phyloP scores from a whole-genome alignment of 176 grass and related monocot species.

The Oryza glumipatula region DNA sequence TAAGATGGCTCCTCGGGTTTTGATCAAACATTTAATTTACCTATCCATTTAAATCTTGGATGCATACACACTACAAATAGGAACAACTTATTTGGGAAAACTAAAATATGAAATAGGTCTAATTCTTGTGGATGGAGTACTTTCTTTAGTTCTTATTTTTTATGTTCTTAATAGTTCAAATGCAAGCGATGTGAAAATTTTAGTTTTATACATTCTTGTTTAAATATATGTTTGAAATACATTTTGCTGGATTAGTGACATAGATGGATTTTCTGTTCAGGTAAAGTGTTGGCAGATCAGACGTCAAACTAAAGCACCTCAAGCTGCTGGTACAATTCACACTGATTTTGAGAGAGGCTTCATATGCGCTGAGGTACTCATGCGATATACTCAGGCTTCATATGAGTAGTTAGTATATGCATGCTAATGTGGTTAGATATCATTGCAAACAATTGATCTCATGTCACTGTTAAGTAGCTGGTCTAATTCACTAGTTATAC shows the following conservation, averaged over 20 bases:
- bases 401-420: constrained; percentile 54
- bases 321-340: constrained; percentile 96
- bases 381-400: constrained; percentile 58
- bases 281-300: constrained; percentile 99
- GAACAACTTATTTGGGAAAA: too few species aligned
- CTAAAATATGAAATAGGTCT: too few species aligned
- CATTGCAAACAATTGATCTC: neutral
- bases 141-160: neutral
- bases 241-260: constrained; percentile 19
- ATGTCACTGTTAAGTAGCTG: neutral
- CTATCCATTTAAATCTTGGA: too few species aligned
- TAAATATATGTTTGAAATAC: constrained; percentile 24
- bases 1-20: too few species aligned
- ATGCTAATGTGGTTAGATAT: neutral
- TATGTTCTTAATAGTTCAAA: neutral
- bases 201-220: neutral
- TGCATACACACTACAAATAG: too few species aligned
- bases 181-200: neutral
- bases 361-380: constrained; percentile 88
- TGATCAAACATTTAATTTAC: too few species aligned
- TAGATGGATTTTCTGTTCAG: constrained; percentile 49
- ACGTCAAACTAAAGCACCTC: constrained; percentile 85
- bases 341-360: constrained; percentile 98
- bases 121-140: too few species aligned
- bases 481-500: neutral